Evolutionary conservation across 768 basidiomycete genomes (phyloP).

Genomic region (Amanita inopinata): DNA sequence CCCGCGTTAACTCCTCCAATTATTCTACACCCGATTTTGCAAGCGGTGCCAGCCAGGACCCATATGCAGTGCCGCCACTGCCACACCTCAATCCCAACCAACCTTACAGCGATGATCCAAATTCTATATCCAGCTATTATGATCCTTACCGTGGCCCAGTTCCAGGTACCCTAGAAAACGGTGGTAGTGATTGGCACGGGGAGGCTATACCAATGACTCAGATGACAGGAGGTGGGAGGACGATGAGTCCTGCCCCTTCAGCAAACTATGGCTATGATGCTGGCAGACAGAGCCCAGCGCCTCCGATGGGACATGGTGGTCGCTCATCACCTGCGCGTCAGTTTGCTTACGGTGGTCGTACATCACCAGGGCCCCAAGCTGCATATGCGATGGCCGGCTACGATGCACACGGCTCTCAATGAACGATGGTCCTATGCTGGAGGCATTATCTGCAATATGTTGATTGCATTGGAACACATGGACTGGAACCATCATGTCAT

Average conservation of each 20-base stretch:
- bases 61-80: constrained; percentile 76
- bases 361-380: constrained; percentile 37
- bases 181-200: constrained; percentile 28
- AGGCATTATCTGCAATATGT: neutral
- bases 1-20: constrained; percentile 39
- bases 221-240: constrained; percentile 25
- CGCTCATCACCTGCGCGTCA: constrained; percentile 33
- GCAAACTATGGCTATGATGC: constrained; percentile 29
- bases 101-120: constrained; percentile 70
- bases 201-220: constrained; percentile 76
- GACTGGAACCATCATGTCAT: constrained; percentile 2
- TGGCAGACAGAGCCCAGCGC: constrained; percentile 23
- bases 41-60: constrained; percentile 38
- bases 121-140: constrained; percentile 41
- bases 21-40: constrained; percentile 43
- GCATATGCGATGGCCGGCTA: constrained; percentile 23
- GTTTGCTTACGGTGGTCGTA: constrained; percentile 28
- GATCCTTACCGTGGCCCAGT: constrained; percentile 79
- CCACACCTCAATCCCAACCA: constrained; percentile 73
- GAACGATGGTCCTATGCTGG: too few relatives aligned
- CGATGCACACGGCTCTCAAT: constrained; percentile 10
- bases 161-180: constrained; percentile 51
- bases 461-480: constrained; percentile 5
- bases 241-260: constrained; percentile 36
- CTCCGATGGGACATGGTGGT: constrained; percentile 24